Conservation (phyloP, 306 rosid species). For the Malus sylvestris region DNA sequence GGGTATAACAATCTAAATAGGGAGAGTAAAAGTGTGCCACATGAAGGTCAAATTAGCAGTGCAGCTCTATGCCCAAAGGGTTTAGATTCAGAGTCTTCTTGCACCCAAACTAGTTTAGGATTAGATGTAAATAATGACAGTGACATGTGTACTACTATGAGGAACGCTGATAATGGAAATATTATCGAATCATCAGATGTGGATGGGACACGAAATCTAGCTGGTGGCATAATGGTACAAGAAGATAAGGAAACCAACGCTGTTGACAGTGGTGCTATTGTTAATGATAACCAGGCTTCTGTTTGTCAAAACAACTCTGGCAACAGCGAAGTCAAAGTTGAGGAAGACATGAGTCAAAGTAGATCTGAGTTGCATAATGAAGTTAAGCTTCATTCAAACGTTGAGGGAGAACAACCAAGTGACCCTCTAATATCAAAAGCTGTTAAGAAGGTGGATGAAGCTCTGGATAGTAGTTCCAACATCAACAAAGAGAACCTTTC, state of each 20-base stretch:
- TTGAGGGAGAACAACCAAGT: conserved; percentile 37
- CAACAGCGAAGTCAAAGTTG: conserved; percentile 33
- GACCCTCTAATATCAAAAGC: conserved; percentile 30
- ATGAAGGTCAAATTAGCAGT: conserved; percentile 59
- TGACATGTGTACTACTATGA: conserved; percentile 40
- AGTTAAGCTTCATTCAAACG: conserved; percentile 31
- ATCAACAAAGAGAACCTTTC: conserved; percentile 28
- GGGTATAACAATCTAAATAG: conserved; percentile 44
- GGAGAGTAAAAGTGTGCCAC: conserved; percentile 41
- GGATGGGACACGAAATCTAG: conserved; percentile 30
- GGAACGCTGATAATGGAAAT: conserved; percentile 44
- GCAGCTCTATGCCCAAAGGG: conserved; percentile 44
- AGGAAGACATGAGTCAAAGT: conserved; percentile 27
- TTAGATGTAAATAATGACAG: conserved; percentile 85
- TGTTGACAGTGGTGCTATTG: conserved; percentile 31
- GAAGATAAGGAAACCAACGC: conserved; percentile 29
- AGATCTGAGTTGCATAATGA: conserved; percentile 36
- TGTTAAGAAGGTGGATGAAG: conserved; percentile 37
- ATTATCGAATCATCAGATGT: conserved; percentile 38
- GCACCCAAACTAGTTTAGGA: conserved; percentile 59
- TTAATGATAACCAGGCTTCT: conserved; percentile 30
- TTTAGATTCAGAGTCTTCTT: conserved; percentile 55
- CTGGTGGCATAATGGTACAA: conserved; percentile 35
- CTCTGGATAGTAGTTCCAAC: conserved; percentile 35
- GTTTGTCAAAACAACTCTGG: conserved; percentile 37